Evolutionary conservation across 768 basidiomycete species (phyloP), one percentile per base, ranked within the genome.

Genomic region (Mycena crocata): DNA sequence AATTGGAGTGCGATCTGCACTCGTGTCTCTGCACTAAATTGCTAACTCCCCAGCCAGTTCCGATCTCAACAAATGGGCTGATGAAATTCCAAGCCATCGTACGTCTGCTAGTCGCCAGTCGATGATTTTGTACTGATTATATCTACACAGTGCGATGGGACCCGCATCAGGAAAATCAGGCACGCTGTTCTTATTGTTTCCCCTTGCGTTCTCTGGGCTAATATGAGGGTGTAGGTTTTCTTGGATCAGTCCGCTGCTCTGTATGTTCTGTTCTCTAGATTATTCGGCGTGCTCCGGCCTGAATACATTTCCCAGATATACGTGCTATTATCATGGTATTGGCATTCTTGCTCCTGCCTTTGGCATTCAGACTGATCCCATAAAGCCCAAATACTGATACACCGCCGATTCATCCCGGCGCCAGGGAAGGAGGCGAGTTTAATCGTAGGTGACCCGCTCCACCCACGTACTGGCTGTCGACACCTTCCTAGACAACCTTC

Each of bases 401-500:
- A 67, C 35, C 66, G 66, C 17, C 52, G 32, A 13, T 62, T 62
- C 40, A 67, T 67, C 23, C 59, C 66, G 15, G 35, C 58, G 13
- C 54, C 66, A 5, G 59, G 59, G 7, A 50, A 54, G 13, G 19
- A 35, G 19, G 19, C 34, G 4, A 24, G 19, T 17, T 46, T 15
- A 3, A 31, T 19, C 19, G 56, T 58, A 35, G 1, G 57, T 34
- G 21, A 1, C 19, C 21, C 26, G 0, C n/a, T 5, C 37, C 49
- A 1, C 40, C 15, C 8, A 37, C 21, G 13, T 39, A 4, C 14
- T 45, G 30, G 26, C 13, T 35, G 21, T 19, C 10, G 19, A 28
- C 83, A 34, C 17, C 84, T 85, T 13, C 81, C 79, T 9, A 80
- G 86, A 79, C 84, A 61, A 85, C 21, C 10, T 59, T 59, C 26